Percentiles rank a stretch among this genome's conserved stretches.
These are phyloP conservation scores for Candida takata DNA, from an alignment of 805 yeast species.

Conservation along the genomic window DNA sequence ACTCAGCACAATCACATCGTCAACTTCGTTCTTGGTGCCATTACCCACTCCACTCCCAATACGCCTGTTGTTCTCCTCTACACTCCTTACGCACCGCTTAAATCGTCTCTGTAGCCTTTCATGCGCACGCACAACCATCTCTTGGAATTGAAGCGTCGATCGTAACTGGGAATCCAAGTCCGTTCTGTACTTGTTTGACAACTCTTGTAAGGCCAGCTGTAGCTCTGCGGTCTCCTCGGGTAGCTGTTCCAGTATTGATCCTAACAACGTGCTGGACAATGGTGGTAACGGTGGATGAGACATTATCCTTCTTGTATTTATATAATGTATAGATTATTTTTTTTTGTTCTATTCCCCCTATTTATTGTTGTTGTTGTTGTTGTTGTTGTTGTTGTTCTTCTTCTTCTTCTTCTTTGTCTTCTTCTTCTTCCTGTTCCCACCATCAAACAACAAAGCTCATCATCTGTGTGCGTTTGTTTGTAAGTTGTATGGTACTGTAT, in stretches of 20 bases:
- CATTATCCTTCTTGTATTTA: too few relatives aligned
- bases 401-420: too few relatives aligned
- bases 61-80: constrained; percentile 5
- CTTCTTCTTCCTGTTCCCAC: too few relatives aligned
- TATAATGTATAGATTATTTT: too few relatives aligned
- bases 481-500: too few relatives aligned
- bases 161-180: constrained; percentile 10
- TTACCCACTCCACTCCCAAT: too few relatives aligned
- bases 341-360: too few relatives aligned
- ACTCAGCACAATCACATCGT: constrained; percentile 6
- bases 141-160: constrained; percentile 6
- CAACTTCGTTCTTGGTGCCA: neutral
- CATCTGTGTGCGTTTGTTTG: too few relatives aligned
- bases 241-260: constrained; percentile 6
- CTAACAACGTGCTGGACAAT: constrained; percentile 8
- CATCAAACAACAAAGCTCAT: too few relatives aligned
- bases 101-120: constrained; percentile 8
- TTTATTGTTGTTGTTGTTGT: too few relatives aligned
- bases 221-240: constrained; percentile 12
- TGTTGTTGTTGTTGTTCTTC: too few relatives aligned
- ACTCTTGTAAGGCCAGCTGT: constrained; percentile 1
- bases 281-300: constrained; percentile 7
- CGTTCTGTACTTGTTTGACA: constrained; percentile 6
- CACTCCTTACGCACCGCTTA: constrained; percentile 4
- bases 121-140: constrained; percentile 6